Conservation (phyloP, 306 rosid genomes). For the Hippophae rhamnoides region DNA sequence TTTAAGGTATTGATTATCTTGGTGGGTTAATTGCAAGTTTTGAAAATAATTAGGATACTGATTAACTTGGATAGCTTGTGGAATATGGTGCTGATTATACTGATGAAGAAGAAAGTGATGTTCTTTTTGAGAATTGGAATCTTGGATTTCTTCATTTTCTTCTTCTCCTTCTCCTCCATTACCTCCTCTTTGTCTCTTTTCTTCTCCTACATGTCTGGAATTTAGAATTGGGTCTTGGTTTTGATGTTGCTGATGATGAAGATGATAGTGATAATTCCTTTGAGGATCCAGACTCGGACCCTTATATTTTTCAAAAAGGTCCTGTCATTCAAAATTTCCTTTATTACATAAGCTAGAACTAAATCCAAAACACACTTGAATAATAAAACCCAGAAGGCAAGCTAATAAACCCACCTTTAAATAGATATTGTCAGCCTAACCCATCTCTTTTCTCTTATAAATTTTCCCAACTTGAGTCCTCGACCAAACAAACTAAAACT, state of each 20-base stretch:
- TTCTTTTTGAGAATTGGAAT: conserved; percentile 9
- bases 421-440: conserved; percentile 36
- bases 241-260: conserved; percentile 16
- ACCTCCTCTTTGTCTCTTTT: not conserved
- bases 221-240: conserved; percentile 18
- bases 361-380: too few species aligned
- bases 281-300: conserved; percentile 84
- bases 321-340: conserved; percentile 62
- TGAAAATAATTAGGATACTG: conserved; percentile 19
- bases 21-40: not conserved
- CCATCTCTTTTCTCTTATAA: conserved; percentile 29
- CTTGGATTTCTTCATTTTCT: conserved; percentile 18
- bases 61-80: too few species aligned
- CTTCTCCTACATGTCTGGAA: conserved; percentile 25
- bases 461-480: not conserved
- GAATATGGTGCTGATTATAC: too few species aligned
- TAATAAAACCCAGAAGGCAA: conserved; percentile 9
- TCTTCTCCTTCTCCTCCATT: not conserved
- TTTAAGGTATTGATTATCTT: not conserved
- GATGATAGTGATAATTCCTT: conserved; percentile 25
- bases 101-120: conserved; percentile 14
- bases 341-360: conserved; percentile 33
- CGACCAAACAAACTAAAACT: conserved; percentile 10
- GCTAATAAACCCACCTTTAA: conserved; percentile 4
- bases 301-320: conserved; percentile 38